These are phyloP conservation scores for Rubroshorea leprosula DNA, from an alignment of 345 rosid species.

Conservation along the genomic window DNA sequence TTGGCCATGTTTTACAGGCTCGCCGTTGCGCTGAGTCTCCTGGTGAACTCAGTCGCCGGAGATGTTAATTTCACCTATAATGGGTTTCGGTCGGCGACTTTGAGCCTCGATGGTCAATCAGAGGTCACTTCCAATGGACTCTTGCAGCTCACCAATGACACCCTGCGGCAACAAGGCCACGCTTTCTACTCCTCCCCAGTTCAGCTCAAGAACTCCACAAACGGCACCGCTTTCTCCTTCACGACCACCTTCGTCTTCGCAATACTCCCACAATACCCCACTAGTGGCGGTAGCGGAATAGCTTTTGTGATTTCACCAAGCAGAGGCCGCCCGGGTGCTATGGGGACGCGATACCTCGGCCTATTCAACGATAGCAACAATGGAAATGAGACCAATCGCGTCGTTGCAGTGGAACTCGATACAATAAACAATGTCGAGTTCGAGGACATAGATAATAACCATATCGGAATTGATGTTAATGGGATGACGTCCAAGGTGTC, in stretches of 20 bases:
- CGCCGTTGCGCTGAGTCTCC: too few species aligned
- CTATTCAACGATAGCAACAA: constrained; percentile 13
- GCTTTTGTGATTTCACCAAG: constrained; percentile 10
- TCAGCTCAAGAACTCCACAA: constrained; percentile 35
- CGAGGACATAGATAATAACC: constrained; percentile 20
- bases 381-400: constrained; percentile 19
- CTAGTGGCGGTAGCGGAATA: constrained; percentile 5
- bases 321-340: not conserved
- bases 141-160: constrained; percentile 37
- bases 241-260: constrained; percentile 57
- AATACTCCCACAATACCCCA: constrained; percentile 30
- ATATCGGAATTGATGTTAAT: constrained; percentile 26
- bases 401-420: constrained; percentile 29
- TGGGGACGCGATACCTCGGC: constrained; percentile 12
- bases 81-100: too few species aligned
- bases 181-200: constrained; percentile 38
- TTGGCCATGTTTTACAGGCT: too few species aligned
- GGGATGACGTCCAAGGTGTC: constrained; percentile 10
- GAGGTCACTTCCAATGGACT: too few species aligned
- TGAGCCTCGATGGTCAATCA: too few species aligned
- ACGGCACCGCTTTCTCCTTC: constrained; percentile 32
- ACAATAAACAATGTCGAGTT: constrained; percentile 14
- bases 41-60: too few species aligned
- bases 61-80: too few species aligned
- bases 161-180: constrained; percentile 26